These are phyloP conservation scores for Trypanosoma avium DNA, from an alignment of 208 protist genomes.

Conservation along the genomic window DNA sequence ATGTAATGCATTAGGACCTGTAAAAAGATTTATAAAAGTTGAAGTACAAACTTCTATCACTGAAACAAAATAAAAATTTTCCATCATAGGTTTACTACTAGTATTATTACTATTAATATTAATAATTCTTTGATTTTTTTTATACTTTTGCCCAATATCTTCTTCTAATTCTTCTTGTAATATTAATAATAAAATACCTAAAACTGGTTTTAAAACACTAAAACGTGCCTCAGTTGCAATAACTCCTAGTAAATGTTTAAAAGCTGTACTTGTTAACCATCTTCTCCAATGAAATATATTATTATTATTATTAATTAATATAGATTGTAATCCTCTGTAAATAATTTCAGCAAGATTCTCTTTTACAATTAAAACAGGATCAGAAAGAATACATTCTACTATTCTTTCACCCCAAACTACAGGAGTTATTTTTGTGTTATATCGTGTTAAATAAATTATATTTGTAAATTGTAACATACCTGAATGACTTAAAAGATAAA, in stretches of 20 bases:
- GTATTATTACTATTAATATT: too few species aligned
- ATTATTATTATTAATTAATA: not conserved
- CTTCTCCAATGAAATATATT: slow-evolving; percentile 11
- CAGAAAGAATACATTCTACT: slow-evolving; percentile 19
- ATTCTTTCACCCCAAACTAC: slow-evolving; percentile 13
- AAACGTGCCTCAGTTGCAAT: slow-evolving; percentile 3
- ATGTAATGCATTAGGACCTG: not conserved
- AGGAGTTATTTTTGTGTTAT: not conserved
- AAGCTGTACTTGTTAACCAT: slow-evolving; percentile 3
- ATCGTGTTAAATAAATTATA: not conserved
- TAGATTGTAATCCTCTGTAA: too few species aligned
- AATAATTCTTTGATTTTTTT: too few species aligned
- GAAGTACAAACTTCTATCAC: slow-evolving; percentile 12
- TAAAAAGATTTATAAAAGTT: slow-evolving; percentile 7
- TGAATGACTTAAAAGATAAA: not conserved
- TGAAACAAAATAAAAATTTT: not conserved
- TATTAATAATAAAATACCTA: slow-evolving; percentile 1
- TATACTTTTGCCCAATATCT: too few species aligned
- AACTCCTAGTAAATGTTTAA: slow-evolving; percentile 11
- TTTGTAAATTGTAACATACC: not conserved
- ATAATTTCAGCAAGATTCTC: not conserved
- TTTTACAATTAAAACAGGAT: slow-evolving; percentile 2
- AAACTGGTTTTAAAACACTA: slow-evolving; percentile 11
- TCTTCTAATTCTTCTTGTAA: slow-evolving; percentile 1
- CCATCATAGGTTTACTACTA: not conserved